Evolutionary conservation across 306 rosid genomes (phyloP), one percentile per base, ranked within the genome.

Genomic region (Vigna angularis): DNA sequence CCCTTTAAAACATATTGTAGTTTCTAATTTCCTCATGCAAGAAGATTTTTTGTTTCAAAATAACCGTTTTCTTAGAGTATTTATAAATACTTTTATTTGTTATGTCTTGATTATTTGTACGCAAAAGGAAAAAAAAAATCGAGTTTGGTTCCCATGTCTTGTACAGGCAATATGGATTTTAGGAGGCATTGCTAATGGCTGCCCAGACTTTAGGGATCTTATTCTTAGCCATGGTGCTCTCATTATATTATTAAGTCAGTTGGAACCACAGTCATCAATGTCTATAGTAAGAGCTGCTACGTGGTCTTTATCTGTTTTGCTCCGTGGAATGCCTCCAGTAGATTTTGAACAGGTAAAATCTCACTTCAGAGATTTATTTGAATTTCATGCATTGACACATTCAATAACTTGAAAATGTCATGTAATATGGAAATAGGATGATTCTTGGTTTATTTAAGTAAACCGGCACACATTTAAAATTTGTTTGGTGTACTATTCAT

Each of bases 231-330:
- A 45, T 12, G 90, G 88, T 76, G 93, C 92, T 1, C 86, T 89
- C 16, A 6, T 83, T 65, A 91, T 91, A 15, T 53, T 89, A 72
- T 63, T 91, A 24, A 38, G 79, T 55, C 90, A 79, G 20, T 74
- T 91, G 18, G 5, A 28, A 59, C 14, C 9, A 5, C 3, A 50
- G 1, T 13, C 40, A 58, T 5, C 0, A 5, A 28, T 6, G 9
- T 5, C 3, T 59, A 28, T 14, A 90, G 18, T 82, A 77, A 88
- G 92, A 82, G 75, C 82, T 88, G 87, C 91, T 75, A 83, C 94
- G 26, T 91, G 97, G 92, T 82, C 89, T 58, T 59, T 91, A 55
- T 91, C 94, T 17, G 86, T 85, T 81, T 85, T 91, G 48, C 83
- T 92, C 36, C 82, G 90, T 1, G 97, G 97, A 75, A 83, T 82